Evolutionary conservation across 2,329 filamentous ascomycete genomes (phyloP), one percentile per base, ranked within the genome.

Genomic region (Ascosphaera apis): DNA sequence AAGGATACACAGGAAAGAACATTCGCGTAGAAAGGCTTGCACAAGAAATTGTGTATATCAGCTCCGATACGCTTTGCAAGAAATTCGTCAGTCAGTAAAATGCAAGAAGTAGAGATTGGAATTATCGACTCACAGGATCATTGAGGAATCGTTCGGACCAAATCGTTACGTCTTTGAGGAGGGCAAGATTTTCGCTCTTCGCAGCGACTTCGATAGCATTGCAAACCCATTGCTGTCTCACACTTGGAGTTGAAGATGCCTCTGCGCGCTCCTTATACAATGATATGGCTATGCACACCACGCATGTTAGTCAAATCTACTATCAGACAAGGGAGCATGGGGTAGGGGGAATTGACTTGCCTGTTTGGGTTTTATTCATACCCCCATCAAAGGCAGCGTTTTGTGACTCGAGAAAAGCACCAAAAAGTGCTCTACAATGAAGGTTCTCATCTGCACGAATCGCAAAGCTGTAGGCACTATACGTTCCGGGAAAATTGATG

Each of bases 241-340:
- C 25, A 13, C 13, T 59, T 9, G 68, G 61, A 0, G 8, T 13
- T 8, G 25, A 8, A 13, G 9, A 8, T 9, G 8, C 9, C 25
- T 28, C 25, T 28, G 25, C 25, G 13, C 9, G 13, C 9, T 8
- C 25, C 13, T 28, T 28, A n/a, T n/a, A n/a, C n/a, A n/a, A n/a
- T n/a, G n/a, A n/a, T n/a, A n/a, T n/a, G n/a, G n/a, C n/a, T n/a
- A n/a, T n/a, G n/a, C n/a, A n/a, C n/a, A n/a, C n/a, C n/a, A n/a
- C n/a, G n/a, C n/a, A n/a, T n/a, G n/a, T n/a, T n/a, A n/a, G n/a
- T n/a, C n/a, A n/a, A n/a, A n/a, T n/a, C n/a, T n/a, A n/a, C n/a
- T n/a, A n/a, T n/a, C n/a, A n/a, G n/a, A n/a, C n/a, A n/a, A n/a
- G n/a, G n/a, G n/a, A n/a, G n/a, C n/a, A n/a, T n/a, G n/a, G n/a